Evolutionary conservation across 2,329 filamentous ascomycete species (phyloP).

Genomic region (Geosmithia putterillii): DNA sequence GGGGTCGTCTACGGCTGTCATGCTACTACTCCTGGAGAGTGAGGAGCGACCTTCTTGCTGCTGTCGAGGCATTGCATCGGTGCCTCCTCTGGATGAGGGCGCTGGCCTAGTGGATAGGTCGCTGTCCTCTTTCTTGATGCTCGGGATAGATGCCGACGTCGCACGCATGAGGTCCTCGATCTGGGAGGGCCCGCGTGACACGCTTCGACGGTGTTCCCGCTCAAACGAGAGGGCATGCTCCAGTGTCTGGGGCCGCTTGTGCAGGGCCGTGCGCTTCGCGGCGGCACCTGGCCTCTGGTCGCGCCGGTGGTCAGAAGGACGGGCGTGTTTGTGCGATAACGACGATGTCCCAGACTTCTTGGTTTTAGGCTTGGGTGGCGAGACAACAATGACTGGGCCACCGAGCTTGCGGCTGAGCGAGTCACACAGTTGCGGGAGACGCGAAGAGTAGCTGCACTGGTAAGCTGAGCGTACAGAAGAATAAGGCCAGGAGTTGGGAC

Average conservation of each 20-base stretch:
- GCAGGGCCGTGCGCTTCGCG: constrained; percentile 31
- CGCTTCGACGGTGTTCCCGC: constrained; percentile 36
- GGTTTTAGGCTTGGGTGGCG: constrained; percentile 30
- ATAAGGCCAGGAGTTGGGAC: constrained; percentile 11
- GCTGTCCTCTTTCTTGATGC: constrained; percentile 57
- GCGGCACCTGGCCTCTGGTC: constrained; percentile 39
- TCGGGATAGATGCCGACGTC: constrained; percentile 39
- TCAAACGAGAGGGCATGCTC: constrained; percentile 52
- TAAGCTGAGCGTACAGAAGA: not conserved
- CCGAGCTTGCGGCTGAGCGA: constrained; percentile 65
- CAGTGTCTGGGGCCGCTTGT: constrained; percentile 37
- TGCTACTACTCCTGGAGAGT: constrained; percentile 28
- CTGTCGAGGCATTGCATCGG: not conserved
- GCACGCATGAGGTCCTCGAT: constrained; percentile 55
- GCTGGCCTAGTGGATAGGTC: constrained; percentile 23
- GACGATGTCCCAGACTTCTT: too few relatives aligned
- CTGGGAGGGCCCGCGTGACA: constrained; percentile 43
- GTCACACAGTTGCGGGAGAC: constrained; percentile 59
- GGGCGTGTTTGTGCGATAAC: constrained; percentile 30
- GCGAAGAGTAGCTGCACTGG: constrained; percentile 51
- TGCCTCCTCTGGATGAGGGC: not conserved
- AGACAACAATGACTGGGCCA: constrained; percentile 51
- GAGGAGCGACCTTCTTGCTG: not conserved
- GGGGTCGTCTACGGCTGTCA: constrained; percentile 36
- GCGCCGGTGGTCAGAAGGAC: constrained; percentile 24